Evolutionary conservation across 2,329 filamentous ascomycete species (phyloP).

Genomic region (Thelonectria rubi): DNA sequence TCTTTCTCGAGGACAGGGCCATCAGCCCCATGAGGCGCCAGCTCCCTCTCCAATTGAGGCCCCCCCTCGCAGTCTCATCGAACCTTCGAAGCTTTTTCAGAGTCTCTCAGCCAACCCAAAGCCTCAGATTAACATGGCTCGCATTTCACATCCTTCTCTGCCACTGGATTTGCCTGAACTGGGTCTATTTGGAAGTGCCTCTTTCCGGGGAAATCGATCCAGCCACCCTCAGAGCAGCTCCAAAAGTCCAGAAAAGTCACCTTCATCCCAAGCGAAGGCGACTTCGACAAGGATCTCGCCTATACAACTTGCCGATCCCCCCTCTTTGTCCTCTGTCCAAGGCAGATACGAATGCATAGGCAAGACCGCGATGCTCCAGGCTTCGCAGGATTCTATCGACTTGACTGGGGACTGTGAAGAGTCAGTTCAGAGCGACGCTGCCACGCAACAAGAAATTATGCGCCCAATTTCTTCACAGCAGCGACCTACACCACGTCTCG

Average conservation of each 20-base stretch:
- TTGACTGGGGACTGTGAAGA: not conserved
- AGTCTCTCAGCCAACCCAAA: not conserved
- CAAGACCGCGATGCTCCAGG: not conserved
- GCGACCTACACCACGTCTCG: not conserved
- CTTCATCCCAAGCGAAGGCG: not conserved
- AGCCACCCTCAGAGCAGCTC: not conserved
- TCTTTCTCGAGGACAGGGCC: slow-evolving; percentile 30
- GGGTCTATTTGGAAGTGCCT: slow-evolving; percentile 14
- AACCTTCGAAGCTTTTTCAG: not conserved
- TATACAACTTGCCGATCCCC: not conserved
- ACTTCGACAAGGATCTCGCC: not conserved
- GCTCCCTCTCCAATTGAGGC: not conserved
- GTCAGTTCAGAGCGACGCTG: not conserved
- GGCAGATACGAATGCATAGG: not conserved
- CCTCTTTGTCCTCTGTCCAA: not conserved
- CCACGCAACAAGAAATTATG: not conserved
- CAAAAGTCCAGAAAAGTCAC: not conserved
- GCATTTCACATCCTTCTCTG: not conserved
- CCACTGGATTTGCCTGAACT: slow-evolving; percentile 34
- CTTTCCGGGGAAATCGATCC: not conserved
- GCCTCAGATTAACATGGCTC: not conserved
- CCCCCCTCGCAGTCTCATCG: slow-evolving; percentile 8
- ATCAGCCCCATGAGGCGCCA: not conserved
- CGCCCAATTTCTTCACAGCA: not conserved
- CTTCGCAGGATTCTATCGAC: not conserved